These are phyloP conservation scores for Torrubiella hemipterigena DNA, from an alignment of 2,329 filamentous ascomycete species.

Conservation along the genomic window DNA sequence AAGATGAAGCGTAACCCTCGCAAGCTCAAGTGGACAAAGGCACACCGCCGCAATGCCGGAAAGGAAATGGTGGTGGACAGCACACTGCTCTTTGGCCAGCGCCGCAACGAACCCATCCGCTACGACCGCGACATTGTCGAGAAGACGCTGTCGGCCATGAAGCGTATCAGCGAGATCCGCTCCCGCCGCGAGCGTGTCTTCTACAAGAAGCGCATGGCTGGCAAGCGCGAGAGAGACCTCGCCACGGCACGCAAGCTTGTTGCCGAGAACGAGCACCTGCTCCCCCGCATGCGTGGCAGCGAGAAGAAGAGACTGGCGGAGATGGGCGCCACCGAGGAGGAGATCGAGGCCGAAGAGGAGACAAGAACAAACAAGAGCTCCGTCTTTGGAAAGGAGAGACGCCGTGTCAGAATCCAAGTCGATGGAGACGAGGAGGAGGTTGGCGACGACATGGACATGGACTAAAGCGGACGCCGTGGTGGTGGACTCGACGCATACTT, in stretches of 20 bases:
- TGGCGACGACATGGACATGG: conserved; percentile 10
- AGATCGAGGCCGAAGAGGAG: conserved; percentile 30
- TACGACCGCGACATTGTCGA: conserved; percentile 89
- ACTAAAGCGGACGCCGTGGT: conserved; percentile 4
- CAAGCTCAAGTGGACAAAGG: conserved; percentile 96
- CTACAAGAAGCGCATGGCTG: conserved; percentile 87
- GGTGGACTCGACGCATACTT: too few species aligned
- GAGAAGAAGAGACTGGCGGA: conserved; percentile 48
- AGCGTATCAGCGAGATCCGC: conserved; percentile 77
- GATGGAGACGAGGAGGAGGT: conserved; percentile 21
- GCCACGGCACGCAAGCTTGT: conserved; percentile 79
- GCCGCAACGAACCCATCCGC: conserved; percentile 86
- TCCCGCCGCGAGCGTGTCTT: conserved; percentile 76
- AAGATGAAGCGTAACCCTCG: conserved; percentile 98
- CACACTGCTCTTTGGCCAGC: conserved; percentile 82
- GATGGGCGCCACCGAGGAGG: conserved; percentile 38
- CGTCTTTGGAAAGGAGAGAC: conserved; percentile 31
- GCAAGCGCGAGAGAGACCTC: conserved; percentile 74
- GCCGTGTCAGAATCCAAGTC: conserved; percentile 22
- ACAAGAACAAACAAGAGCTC: conserved; percentile 19
- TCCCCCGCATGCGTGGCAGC: conserved; percentile 59
- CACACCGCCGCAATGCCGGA: conserved; percentile 68
- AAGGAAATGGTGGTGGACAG: conserved; percentile 88
- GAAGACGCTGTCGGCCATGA: conserved; percentile 86
- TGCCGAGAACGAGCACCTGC: conserved; percentile 80